phyloP scores from a whole-genome alignment of 2,329 filamentous ascomycete genomes.

The Aspergillus flavus region DNA sequence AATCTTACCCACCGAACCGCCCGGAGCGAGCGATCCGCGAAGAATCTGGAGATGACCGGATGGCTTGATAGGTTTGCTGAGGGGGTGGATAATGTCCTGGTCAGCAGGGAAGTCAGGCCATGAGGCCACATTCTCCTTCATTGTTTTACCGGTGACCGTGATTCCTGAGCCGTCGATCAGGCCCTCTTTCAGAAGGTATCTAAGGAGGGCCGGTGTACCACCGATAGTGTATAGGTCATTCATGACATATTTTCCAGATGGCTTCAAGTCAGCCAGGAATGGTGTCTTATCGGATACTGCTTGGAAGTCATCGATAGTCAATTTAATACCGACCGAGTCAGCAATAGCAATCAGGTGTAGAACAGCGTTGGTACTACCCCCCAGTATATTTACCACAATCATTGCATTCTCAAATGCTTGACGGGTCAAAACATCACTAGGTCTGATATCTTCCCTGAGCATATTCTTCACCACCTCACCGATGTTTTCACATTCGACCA shows the following conservation, averaged over 20 bases:
- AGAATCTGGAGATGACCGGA: slow-evolving; percentile 76
- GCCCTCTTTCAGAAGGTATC: slow-evolving; percentile 60
- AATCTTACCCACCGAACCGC: slow-evolving; percentile 73
- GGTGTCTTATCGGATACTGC: slow-evolving; percentile 77
- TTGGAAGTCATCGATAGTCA: slow-evolving; percentile 83
- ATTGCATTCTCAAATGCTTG: slow-evolving; percentile 84
- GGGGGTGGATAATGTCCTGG: slow-evolving; percentile 69
- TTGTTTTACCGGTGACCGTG: slow-evolving; percentile 62
- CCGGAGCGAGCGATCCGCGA: slow-evolving; percentile 69
- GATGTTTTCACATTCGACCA: slow-evolving; percentile 66
- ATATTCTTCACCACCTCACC: slow-evolving; percentile 71
- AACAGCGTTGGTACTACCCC: slow-evolving; percentile 79
- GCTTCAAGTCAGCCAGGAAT: slow-evolving; percentile 80
- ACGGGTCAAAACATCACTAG: slow-evolving; percentile 75
- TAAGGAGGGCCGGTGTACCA: slow-evolving; percentile 60
- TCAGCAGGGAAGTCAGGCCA: slow-evolving; percentile 66
- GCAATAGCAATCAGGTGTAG: slow-evolving; percentile 80
- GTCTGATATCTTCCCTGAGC: slow-evolving; percentile 71
- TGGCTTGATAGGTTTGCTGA: slow-evolving; percentile 69
- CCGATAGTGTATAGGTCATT: slow-evolving; percentile 59
- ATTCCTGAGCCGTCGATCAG: slow-evolving; percentile 61
- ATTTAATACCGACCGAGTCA: slow-evolving; percentile 73
- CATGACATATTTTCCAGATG: slow-evolving; percentile 68
- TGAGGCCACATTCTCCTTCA: slow-evolving; percentile 61
- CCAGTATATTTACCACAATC: slow-evolving; percentile 77